phyloP scores from a whole-genome alignment of 1,284 basidiomycete species.

The Mycena sp. region DNA sequence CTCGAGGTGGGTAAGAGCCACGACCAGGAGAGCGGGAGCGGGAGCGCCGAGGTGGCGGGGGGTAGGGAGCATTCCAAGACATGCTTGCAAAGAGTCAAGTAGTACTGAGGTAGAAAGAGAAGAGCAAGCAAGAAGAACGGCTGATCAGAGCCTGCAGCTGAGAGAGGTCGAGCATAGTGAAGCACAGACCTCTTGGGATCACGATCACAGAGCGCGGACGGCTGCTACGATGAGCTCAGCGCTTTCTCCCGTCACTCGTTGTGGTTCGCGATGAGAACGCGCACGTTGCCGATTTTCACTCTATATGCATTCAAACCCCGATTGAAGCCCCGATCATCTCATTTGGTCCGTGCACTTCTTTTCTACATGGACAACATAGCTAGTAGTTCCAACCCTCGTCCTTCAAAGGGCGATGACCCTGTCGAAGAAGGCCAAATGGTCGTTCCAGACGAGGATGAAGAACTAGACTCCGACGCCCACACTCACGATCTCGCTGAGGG shows the following conservation, averaged over 20 bases:
- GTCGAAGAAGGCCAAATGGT: conserved; percentile 2
- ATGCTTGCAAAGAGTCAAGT: conserved; percentile 58
- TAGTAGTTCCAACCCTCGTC: conserved; percentile 1
- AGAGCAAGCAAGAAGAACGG: conserved; percentile 64
- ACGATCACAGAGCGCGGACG: conserved; percentile 67
- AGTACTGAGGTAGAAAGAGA: conserved; percentile 60
- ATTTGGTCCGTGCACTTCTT: background rate
- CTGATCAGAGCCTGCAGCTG: conserved; percentile 72
- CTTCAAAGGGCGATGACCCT: background rate
- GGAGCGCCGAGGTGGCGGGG: conserved; percentile 75
- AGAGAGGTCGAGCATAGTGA: conserved; percentile 82
- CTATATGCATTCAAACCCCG: conserved; percentile 55
- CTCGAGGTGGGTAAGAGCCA: conserved; percentile 62
- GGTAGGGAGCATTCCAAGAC: conserved; percentile 74
- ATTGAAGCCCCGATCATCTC: conserved; percentile 42
- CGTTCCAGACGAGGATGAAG: no score
- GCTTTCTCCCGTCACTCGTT: conserved; percentile 56
- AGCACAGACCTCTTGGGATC: conserved; percentile 86
- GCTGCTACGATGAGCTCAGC: conserved; percentile 64
- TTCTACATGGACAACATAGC: conserved; percentile 21
- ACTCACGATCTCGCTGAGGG: conserved; percentile 41
- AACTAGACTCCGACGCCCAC: background rate
- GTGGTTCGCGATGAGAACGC: conserved; percentile 73
- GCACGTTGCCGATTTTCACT: conserved; percentile 40
- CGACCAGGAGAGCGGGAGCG: conserved; percentile 82